A percentile compares a stretch with the other conserved stretches of the same genome.
phyloP scores from a whole-genome alignment of 228 moss, liverwort and hornwort species.

The Sphagnum magellanicum region DNA sequence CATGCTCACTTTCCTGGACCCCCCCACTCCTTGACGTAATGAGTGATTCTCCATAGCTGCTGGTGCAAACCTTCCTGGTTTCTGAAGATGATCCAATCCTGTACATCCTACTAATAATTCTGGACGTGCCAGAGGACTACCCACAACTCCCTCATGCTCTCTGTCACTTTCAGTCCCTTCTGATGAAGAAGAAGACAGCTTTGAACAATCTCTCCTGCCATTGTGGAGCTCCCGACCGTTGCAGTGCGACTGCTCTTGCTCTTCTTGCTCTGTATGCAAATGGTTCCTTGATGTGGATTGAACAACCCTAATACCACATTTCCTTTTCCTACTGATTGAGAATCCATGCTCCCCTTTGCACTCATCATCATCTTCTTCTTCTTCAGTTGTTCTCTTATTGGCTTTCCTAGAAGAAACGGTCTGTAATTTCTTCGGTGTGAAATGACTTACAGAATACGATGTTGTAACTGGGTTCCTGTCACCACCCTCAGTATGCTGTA shows the following conservation, averaged over 20 bases:
- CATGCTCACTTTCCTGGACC: neutral
- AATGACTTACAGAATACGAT: neutral
- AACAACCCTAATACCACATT: conserved; percentile 11
- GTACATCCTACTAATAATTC: neutral
- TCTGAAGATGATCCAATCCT: neutral
- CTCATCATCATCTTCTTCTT: too few relatives aligned
- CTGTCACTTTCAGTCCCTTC: conserved; percentile 59
- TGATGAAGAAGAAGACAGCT: conserved; percentile 23
- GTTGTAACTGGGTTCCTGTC: neutral
- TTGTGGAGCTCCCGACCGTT: too few relatives aligned
- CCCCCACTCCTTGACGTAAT: too few relatives aligned
- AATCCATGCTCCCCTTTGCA: too few relatives aligned
- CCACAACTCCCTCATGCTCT: conserved; percentile 14
- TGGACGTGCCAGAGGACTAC: neutral
- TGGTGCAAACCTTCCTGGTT: neutral
- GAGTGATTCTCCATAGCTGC: neutral
- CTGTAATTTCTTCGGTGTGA: neutral
- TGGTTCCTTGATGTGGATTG: conserved; percentile 9
- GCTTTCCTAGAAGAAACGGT: too few relatives aligned
- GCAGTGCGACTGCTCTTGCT: too few relatives aligned
- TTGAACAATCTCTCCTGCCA: too few relatives aligned
- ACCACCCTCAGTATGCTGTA: conserved; percentile 5
- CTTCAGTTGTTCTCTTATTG: too few relatives aligned
- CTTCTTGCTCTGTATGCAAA: too few relatives aligned
- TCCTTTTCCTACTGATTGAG: too few relatives aligned